Base-by-base conservation (phyloP, 805 yeast genomes). In the Schizosaccharomyces octosporus region DNA sequence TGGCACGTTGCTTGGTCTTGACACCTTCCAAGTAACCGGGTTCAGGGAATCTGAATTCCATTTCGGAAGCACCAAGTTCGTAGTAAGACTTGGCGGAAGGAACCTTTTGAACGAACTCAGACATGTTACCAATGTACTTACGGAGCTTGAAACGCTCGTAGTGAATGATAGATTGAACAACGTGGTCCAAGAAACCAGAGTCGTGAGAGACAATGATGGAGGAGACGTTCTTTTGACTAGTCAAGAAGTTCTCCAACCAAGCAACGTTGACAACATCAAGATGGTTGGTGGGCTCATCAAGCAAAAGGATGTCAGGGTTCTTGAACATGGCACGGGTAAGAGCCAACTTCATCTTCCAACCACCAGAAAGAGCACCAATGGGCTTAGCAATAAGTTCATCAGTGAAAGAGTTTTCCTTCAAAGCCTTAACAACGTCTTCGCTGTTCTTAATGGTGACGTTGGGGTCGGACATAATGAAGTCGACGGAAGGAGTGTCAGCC, bases 21-120 rank as follows among this genome's bases (percentile, higher is more conserved):
- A 93, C 98, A 87, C 98, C 98, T 82, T 93, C 97, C 73, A 93
- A 83, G 95, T 84, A 90, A 86, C 98, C 98, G 77, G 98, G 98
- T 79, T 86, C 97, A 75, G 98, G 98, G 97, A 93, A 93, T 69
- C 72, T 76, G 84, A 93, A 93, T 78, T 89, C 95, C 71, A 89
- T 77, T 74, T 87, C 97, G 68, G 98, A 90, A 72, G 97, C 97
- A 74, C 95, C 95, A 72, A 93, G 82, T 80, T 90, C 97, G 81
- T 87, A 88, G 85, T 93, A 93, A 70, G 97, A 84, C 81, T 88
- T 85, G 75, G 97, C 98, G 72, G 96, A 81, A 78, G 98, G 98
- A 74, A 93, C 95, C 81, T 86, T 86, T 85, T 86, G 86, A 75
- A 93, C 97, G 76, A 93, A 90, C 79, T 90, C 98, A 69, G 97